Evolutionary conservation across 1,284 basidiomycete species (phyloP), one percentile per base, ranked within the genome.

Genomic region (Cutaneotrichosporon sp.): DNA sequence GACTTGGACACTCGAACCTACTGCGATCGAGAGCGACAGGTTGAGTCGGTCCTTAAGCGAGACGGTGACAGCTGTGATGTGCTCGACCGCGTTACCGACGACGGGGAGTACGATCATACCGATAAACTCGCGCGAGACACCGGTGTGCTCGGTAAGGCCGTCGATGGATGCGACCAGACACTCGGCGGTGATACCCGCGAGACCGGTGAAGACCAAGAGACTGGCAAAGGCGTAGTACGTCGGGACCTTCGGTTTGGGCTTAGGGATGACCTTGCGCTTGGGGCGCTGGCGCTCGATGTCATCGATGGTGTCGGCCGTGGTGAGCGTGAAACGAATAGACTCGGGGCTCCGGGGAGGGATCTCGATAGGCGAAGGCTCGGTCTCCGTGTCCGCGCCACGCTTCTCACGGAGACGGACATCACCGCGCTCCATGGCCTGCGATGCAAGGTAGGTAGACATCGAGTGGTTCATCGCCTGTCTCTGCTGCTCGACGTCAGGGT

Each of bases 1-100:
- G 63, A 92, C 91, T 88, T 97, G 93, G 67, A 96, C 91, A 69
- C 89, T 90, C 5, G 90, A 91, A n/a, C 91, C 91, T 42, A 93
- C 90, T 8, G 93, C 92, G 59, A 94, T 91, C 60, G 88, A 87
- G 62, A 92, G 82, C 72, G 76, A 76, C n/a, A 83, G 71, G 67
- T 83, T 82, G 58, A 83, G 73, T 65, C 83, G 82, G 70, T 82
- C 82, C 80, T 93, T 91, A 68, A 91, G 87, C 0, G 91, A 91
- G 7, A 93, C 91, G 4, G 89, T 90, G 65, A 95, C 90, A 26
- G 91, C 91, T 4, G 92, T 93, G 58, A 89, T 87, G 75, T 93
- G 91, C 76, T 96, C 92, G 83, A 91, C 90, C 13, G 90, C 88
- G 70, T 92, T 94, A 52, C 90, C 90, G 56, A 92, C 89, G 6